Percentiles rank a stretch among this genome's conserved stretches.
These are phyloP conservation scores for Fusarium goolgardi DNA, from an alignment of 2,329 filamentous ascomycete genomes.

Conservation along the genomic window DNA sequence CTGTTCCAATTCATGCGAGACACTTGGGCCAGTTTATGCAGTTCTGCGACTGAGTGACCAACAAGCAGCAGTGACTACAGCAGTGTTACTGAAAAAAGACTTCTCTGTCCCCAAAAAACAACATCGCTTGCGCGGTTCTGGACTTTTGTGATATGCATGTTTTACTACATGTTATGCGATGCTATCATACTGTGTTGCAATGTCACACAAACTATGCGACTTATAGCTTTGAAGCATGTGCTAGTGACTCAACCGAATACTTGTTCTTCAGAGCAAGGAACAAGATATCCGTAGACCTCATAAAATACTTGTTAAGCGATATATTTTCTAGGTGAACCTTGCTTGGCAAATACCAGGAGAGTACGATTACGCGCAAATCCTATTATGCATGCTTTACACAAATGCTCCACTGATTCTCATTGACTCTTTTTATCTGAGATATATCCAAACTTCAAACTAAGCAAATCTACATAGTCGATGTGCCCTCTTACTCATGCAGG, in stretches of 20 bases:
- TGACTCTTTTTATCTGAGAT: constrained; percentile 33
- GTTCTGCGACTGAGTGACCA: constrained; percentile 3
- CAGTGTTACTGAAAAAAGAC: neutral
- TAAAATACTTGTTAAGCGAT: neutral
- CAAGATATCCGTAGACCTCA: neutral
- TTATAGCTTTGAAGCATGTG: neutral
- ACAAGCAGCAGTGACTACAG: neutral
- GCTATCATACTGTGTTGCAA: constrained; percentile 10
- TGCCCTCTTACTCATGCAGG: constrained; percentile 45
- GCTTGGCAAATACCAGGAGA: neutral
- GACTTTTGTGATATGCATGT: constrained; percentile 41
- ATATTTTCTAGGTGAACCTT: neutral
- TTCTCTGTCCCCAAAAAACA: neutral
- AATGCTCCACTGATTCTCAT: constrained; percentile 13
- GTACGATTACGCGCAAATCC: neutral
- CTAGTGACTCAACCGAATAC: constrained; percentile 1
- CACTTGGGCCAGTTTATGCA: constrained; percentile 22
- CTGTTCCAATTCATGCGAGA: constrained; percentile 10
- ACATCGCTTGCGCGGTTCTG: constrained; percentile 23
- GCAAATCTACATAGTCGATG: constrained; percentile 38
- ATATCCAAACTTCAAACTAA: constrained; percentile 41
- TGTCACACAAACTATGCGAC: constrained; percentile 22
- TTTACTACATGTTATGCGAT: constrained; percentile 24
- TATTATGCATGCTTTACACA: constrained; percentile 6
- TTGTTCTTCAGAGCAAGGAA: neutral